Evolutionary conservation across 2,329 filamentous ascomycete species (phyloP).

Genomic region (Dactylellina cionopaga): DNA sequence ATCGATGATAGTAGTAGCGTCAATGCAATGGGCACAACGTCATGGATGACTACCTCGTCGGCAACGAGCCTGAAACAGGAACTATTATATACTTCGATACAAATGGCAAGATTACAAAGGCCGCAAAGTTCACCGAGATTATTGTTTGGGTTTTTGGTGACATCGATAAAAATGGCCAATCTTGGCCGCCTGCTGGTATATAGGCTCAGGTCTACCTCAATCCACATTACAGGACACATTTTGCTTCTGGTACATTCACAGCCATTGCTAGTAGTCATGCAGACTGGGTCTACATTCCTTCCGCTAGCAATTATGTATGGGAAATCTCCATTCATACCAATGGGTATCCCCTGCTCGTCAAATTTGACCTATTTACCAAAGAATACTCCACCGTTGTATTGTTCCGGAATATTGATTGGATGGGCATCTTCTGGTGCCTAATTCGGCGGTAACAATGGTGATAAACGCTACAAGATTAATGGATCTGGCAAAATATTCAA

Average conservation of each 20-base stretch:
- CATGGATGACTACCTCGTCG: slow-evolving; percentile 16
- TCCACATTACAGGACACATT: too few species aligned
- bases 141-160: not conserved
- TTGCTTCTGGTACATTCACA: not conserved
- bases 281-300: slow-evolving; percentile 11
- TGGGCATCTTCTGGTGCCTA: not conserved
- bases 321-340: too few species aligned
- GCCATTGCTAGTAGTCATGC: not conserved
- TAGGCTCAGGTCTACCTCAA: slow-evolving; percentile 13
- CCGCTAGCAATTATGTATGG: not conserved
- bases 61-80: not conserved
- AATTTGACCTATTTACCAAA: not conserved
- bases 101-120: not conserved
- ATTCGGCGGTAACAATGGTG: not conserved
- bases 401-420: not conserved
- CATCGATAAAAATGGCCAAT: not conserved
- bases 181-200: not conserved
- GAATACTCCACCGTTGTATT: not conserved
- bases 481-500: not conserved
- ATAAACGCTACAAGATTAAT: not conserved
- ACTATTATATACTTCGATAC: not conserved
- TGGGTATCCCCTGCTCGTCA: not conserved
- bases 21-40: slow-evolving; percentile 17
- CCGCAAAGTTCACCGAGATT: not conserved
- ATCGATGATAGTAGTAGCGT: not conserved